phyloP scores from a whole-genome alignment of 306 rosid species.

The Citrullus amarus region DNA sequence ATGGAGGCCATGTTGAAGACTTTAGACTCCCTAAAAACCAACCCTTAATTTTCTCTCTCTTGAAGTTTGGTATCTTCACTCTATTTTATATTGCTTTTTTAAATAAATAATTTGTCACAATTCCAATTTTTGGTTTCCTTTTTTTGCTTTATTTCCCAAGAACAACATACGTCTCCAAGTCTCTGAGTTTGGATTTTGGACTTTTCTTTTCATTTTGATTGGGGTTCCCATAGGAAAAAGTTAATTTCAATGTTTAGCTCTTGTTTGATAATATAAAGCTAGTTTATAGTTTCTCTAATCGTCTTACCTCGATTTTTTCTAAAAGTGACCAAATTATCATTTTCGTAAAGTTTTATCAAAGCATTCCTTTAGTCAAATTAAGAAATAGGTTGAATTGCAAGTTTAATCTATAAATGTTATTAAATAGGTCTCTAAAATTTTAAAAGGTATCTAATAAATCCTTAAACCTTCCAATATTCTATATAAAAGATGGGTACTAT shows the following conservation, averaged over 20 bases:
- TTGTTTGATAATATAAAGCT: too few relatives aligned
- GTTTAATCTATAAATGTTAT: too few relatives aligned
- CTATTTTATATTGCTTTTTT: neutral
- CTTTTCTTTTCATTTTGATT: neutral
- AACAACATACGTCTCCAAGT: neutral
- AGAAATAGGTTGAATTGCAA: too few relatives aligned
- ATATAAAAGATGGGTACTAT: too few relatives aligned
- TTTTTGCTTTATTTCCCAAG: neutral
- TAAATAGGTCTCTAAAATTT: too few relatives aligned
- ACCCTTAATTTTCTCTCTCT: neutral
- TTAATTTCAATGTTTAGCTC: too few relatives aligned
- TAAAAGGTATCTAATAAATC: too few relatives aligned
- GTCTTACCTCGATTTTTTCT: neutral
- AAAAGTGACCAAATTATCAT: too few relatives aligned
- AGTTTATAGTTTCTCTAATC: neutral
- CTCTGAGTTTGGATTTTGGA: neutral
- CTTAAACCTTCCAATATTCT: too few relatives aligned
- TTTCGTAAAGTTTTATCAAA: neutral
- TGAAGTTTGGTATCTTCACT: neutral
- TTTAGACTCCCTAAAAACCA: neutral
- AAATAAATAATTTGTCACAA: too few relatives aligned
- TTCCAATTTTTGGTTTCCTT: neutral
- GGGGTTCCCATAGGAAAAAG: neutral
- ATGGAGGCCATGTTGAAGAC: conserved; percentile 6
- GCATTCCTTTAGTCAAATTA: neutral